Base-by-base conservation (phyloP, 2,329 filamentous ascomycete genomes). In the Fusarium sp. region DNA sequence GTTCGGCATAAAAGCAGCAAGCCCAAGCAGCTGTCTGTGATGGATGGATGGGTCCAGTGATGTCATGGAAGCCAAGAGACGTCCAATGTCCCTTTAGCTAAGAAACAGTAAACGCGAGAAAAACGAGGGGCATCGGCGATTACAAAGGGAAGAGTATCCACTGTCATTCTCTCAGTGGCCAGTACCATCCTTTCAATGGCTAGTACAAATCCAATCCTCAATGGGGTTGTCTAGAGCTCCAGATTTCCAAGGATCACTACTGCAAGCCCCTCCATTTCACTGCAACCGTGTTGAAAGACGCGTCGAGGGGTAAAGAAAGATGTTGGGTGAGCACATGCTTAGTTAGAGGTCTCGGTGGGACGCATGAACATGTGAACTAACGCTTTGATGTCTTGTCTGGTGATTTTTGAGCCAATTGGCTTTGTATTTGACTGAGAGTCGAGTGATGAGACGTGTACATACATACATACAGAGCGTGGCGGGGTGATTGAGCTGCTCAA, bases 1-100 rank as follows among this genome's bases (percentile, higher is more conserved):
- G 59, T 30, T 9, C 60, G 48, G 60, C 53, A 62, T 55, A 65
- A 69, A 57, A 60, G 48, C 59, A 73, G 53, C 48, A 46, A 61
- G 41, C 48, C 48, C 59, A 46, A 33, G 49, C 26, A 67, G 40
- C 56, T 38, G 56, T 18, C 42, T 60, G 59, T 20, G 40, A 40
- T 54, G 59, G 64, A 66, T 44, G 70, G 63, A 73, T 75, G 73
- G 71, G 71, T 69, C 63, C 66, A 42, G 74, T 76, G 74, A 76
- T 76, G 74, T 76, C 74, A 76, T 76, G 52, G 58, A 70, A 64
- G 42, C 27, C 44, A 20, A 33, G 38, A 30, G 44, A 30, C 27
- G 38, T 38, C 38, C 60, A 46, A 45, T 64, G 44, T 30, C 42
- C 20, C 30, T 42, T 32, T 20, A 61, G 45, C 42, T 50, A 56